Percentiles rank a stretch among this genome's conserved stretches.
These are phyloP conservation scores for Letharia lupina DNA, from an alignment of 495 filamentous ascomycete genomes.

Conservation along the genomic window DNA sequence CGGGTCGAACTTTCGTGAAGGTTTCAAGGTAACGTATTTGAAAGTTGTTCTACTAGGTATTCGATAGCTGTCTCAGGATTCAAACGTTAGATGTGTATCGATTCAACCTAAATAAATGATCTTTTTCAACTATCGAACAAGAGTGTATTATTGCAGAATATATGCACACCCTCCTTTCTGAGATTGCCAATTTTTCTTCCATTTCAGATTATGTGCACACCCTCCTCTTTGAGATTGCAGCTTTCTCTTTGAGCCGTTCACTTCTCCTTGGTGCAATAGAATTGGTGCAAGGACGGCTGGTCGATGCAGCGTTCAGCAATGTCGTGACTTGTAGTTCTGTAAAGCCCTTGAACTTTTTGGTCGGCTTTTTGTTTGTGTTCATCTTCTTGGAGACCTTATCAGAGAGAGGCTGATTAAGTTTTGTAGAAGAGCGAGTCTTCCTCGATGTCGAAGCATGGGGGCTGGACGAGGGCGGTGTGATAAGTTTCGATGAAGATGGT, in stretches of 20 bases:
- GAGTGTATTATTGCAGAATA: no score
- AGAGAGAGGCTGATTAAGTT: not conserved
- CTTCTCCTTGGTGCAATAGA: not conserved
- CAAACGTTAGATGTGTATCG: no score
- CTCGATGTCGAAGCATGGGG: not conserved
- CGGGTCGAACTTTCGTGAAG: no score
- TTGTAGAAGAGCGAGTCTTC: not conserved
- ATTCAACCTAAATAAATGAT: no score
- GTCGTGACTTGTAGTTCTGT: not conserved
- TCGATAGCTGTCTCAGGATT: no score
- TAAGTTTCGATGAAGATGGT: not conserved
- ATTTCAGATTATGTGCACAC: no score
- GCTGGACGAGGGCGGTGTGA: not conserved
- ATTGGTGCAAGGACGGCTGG: not conserved
- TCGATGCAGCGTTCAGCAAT: not conserved
- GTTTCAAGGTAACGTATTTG: no score
- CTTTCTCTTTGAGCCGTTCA: not conserved
- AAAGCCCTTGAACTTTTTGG: not conserved
- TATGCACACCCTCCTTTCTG: no score
- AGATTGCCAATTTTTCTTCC: no score
- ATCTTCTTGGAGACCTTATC: not conserved
- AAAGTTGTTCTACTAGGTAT: no score
- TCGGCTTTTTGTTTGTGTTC: not conserved
- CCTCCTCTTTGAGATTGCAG: not conserved
- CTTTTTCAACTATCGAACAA: no score